phyloP scores from a whole-genome alignment of 2,329 filamentous ascomycete genomes.

The Monosporascus sp. region DNA sequence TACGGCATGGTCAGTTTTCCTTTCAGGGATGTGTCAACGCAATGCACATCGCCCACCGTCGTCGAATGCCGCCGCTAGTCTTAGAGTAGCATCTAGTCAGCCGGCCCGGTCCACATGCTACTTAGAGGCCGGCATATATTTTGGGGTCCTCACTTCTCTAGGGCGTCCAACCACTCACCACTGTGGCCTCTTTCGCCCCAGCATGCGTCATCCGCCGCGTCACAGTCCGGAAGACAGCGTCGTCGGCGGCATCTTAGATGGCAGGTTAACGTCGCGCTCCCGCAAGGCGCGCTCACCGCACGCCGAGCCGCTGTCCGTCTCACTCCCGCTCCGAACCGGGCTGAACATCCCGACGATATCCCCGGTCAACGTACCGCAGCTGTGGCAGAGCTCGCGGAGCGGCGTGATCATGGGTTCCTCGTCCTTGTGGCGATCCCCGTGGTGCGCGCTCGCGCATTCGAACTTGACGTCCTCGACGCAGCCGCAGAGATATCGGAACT shows the following conservation, averaged over 20 bases:
- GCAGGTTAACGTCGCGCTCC: conserved; percentile 7
- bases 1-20: too few species aligned
- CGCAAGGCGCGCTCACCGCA: background rate
- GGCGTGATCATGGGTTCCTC: background rate
- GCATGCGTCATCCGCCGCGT: too few species aligned
- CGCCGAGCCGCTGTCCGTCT: background rate
- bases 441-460: conserved; percentile 10
- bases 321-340: background rate
- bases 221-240: background rate
- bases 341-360: background rate
- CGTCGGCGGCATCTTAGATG: background rate
- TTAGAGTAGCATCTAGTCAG: too few species aligned
- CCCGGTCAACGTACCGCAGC: conserved; percentile 8
- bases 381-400: conserved; percentile 17
- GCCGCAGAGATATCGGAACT: conserved; percentile 21
- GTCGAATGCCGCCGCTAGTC: too few species aligned
- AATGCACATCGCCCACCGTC: too few species aligned
- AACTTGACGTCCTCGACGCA: conserved; percentile 17
- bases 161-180: background rate
- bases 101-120: too few species aligned
- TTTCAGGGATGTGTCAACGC: too few species aligned
- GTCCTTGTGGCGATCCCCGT: background rate
- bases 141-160: background rate
- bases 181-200: too few species aligned
- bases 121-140: too few species aligned